Percentiles rank a stretch among this genome's conserved stretches.
These are phyloP conservation scores for Medicago ruthenica DNA, from an alignment of 306 rosid genomes.

Conservation along the genomic window DNA sequence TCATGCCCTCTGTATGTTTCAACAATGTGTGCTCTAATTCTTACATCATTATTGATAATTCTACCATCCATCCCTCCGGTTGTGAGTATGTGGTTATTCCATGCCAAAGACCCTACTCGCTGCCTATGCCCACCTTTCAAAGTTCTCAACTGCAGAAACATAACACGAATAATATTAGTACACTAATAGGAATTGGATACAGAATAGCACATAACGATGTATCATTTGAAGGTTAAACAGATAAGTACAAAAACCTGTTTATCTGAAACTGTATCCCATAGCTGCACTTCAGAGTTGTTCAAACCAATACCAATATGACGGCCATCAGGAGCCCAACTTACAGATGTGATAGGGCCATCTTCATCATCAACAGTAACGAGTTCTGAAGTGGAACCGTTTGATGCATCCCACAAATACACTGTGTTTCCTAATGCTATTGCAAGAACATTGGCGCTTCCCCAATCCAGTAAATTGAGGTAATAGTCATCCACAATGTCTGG, in stretches of 20 bases:
- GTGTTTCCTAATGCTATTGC: slow-evolving; percentile 82
- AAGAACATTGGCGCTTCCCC: slow-evolving; percentile 83
- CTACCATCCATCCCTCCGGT: slow-evolving; percentile 88
- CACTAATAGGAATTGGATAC: background rate
- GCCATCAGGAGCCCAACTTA: slow-evolving; percentile 91
- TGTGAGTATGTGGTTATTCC: slow-evolving; percentile 83
- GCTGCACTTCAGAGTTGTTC: slow-evolving; percentile 77
- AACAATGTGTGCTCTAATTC: slow-evolving; percentile 74
- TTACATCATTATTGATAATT: slow-evolving; percentile 75
- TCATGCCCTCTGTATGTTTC: slow-evolving; percentile 85
- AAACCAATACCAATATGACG: slow-evolving; percentile 78
- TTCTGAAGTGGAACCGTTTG: slow-evolving; percentile 73
- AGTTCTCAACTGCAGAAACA: slow-evolving; percentile 66
- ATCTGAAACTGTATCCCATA: slow-evolving; percentile 74
- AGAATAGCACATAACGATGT: no score
- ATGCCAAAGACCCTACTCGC: slow-evolving; percentile 79
- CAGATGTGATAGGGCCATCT: slow-evolving; percentile 74
- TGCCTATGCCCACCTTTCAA: slow-evolving; percentile 77
- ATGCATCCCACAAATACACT: slow-evolving; percentile 81
- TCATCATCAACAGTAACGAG: slow-evolving; percentile 77
- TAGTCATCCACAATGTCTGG: slow-evolving; percentile 84
- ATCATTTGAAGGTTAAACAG: background rate
- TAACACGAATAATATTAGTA: slow-evolving; percentile 8
- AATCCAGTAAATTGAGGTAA: slow-evolving; percentile 79
- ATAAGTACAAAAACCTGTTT: slow-evolving; percentile 58